Evolutionary conservation across 73 alveolate species (phyloP).

Genomic region (Paramecium octaurelia): DNA sequence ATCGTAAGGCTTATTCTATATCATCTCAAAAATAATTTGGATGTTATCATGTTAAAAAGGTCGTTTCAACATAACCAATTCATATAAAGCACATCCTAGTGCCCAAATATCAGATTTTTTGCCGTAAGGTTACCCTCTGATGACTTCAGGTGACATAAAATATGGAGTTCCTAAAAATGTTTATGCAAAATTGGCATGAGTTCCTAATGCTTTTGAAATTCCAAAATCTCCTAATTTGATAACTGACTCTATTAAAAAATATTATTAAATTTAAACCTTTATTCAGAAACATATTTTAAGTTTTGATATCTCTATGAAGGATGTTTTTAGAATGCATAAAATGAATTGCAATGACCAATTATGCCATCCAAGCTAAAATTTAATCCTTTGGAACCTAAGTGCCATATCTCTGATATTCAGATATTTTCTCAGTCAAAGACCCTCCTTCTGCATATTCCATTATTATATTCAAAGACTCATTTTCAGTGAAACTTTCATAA

Average conservation of each 20-base stretch:
- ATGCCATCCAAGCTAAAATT: slow-evolving; percentile 81
- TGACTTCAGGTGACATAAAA: slow-evolving; percentile 96
- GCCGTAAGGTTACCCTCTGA: slow-evolving; percentile 89
- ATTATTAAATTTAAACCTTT: background rate
- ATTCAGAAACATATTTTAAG: slow-evolving; percentile 87
- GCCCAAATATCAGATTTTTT: slow-evolving; percentile 98
- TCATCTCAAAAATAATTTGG: slow-evolving; percentile 70
- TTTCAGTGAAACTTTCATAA: slow-evolving; percentile 86
- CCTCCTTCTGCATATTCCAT: slow-evolving; percentile 99
- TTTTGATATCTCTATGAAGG: slow-evolving; percentile 94
- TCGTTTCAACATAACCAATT: slow-evolving; percentile 85
- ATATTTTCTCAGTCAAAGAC: slow-evolving; percentile 80
- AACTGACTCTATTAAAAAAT: slow-evolving; percentile 60
- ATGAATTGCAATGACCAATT: slow-evolving; percentile 89
- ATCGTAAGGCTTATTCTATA: slow-evolving; percentile 65
- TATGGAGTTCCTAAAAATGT: slow-evolving; percentile 97
- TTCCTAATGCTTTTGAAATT: slow-evolving; percentile 88
- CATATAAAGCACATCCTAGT: slow-evolving; percentile 95
- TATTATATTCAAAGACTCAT: slow-evolving; percentile 84
- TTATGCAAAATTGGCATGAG: slow-evolving; percentile 78
- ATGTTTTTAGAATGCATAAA: slow-evolving; percentile 93
- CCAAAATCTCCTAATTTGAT: slow-evolving; percentile 98
- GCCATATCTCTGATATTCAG: slow-evolving; percentile 65
- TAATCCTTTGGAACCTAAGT: slow-evolving; percentile 76
- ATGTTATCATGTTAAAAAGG: slow-evolving; percentile 91